These are phyloP conservation scores for Barnettozyma botsteinii DNA, from an alignment of 805 yeast genomes.

Conservation along the genomic window DNA sequence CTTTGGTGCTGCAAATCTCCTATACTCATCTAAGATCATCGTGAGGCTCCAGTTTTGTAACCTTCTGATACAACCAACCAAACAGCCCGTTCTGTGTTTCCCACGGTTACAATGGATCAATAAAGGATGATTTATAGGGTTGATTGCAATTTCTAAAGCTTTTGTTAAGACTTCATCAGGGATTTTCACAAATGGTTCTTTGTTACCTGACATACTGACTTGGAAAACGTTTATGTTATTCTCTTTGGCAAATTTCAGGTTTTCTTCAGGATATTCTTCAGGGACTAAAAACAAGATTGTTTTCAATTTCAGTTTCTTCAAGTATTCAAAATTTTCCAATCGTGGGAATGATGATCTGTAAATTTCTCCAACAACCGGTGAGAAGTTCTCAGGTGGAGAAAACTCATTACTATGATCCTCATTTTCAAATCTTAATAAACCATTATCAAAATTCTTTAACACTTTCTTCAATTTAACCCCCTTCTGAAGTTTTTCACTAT, in stretches of 20 bases:
- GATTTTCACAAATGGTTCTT: constrained; percentile 85
- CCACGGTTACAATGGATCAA: constrained; percentile 95
- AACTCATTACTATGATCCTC: constrained; percentile 22
- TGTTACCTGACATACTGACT: constrained; percentile 91
- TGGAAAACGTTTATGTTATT: constrained; percentile 70
- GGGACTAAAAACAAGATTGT: constrained; percentile 82
- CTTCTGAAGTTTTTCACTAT: neutral
- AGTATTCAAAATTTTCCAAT: constrained; percentile 69
- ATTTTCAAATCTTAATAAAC: constrained; percentile 1
- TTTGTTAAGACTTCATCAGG: constrained; percentile 63
- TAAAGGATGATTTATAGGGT: constrained; percentile 88
- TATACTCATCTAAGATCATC: constrained; percentile 91
- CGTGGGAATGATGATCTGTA: constrained; percentile 90
- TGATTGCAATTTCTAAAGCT: constrained; percentile 73
- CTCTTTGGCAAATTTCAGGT: constrained; percentile 52
- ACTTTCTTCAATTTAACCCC: constrained; percentile 20
- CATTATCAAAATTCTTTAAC: constrained; percentile 8
- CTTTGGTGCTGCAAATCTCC: constrained; percentile 92
- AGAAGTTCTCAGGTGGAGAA: constrained; percentile 83
- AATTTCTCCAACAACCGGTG: constrained; percentile 70
- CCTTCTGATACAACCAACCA: constrained; percentile 87
- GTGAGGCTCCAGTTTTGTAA: constrained; percentile 90
- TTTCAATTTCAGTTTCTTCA: constrained; percentile 56
- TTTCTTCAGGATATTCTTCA: constrained; percentile 83
- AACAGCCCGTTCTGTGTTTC: constrained; percentile 94